Evolutionary conservation across 352 stramenopile genomes (phyloP).

Genomic region (Pythium periplocum): DNA sequence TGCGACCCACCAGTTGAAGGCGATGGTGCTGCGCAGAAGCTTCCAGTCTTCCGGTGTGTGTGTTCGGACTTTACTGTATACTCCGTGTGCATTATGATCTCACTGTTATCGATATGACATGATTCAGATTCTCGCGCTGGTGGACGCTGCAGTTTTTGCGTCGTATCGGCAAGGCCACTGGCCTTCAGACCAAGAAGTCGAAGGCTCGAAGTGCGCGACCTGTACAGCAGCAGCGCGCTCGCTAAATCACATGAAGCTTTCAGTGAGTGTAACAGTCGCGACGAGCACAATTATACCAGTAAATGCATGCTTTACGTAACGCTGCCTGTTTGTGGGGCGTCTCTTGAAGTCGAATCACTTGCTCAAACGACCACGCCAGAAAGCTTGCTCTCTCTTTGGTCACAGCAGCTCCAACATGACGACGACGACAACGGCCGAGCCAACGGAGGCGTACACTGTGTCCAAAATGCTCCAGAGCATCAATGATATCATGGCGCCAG

Average conservation of each 20-base stretch:
- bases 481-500: slow-evolving; percentile 71
- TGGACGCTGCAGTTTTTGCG: slow-evolving; percentile 79
- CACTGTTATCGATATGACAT: neutral
- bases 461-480: slow-evolving; percentile 82
- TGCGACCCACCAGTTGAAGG: slow-evolving; percentile 63
- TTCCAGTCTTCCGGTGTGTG: slow-evolving; percentile 72
- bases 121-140: slow-evolving; percentile 67
- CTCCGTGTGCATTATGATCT: neutral
- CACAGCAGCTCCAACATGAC: no score
- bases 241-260: no score
- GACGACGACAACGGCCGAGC: no score
- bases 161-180: slow-evolving; percentile 71
- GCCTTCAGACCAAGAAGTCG: slow-evolving; percentile 72
- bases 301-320: no score
- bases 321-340: no score
- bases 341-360: no score
- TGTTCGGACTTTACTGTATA: neutral
- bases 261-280: no score
- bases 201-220: slow-evolving; percentile 3
- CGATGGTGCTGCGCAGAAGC: slow-evolving; percentile 35
- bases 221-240: no score
- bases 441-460: slow-evolving; percentile 62
- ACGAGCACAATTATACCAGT: no score
- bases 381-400: no score
- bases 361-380: no score